Percentiles rank a stretch among this genome's conserved stretches.
phyloP scores from a whole-genome alignment of 805 yeast species.

The Aciculoconidium aculeatum region DNA sequence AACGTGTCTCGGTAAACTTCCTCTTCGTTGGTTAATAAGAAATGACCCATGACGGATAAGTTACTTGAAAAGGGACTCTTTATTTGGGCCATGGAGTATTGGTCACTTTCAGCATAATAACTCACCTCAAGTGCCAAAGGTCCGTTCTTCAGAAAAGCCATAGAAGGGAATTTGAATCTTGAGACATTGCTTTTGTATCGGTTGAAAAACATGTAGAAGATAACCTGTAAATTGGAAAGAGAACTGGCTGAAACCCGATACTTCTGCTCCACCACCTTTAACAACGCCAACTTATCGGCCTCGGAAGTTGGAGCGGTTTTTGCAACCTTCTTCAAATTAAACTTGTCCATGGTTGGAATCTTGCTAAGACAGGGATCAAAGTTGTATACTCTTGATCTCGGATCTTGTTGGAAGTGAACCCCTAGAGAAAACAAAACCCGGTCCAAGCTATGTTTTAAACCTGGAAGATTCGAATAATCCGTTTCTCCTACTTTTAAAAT shows the following conservation, averaged over 20 bases:
- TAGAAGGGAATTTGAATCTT: slow-evolving; percentile 21
- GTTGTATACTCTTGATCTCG: slow-evolving; percentile 68
- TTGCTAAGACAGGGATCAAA: slow-evolving; percentile 55
- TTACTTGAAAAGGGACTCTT: too few relatives aligned
- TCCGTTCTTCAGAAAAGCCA: slow-evolving; percentile 7
- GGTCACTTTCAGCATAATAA: slow-evolving; percentile 68
- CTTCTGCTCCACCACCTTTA: slow-evolving; percentile 40
- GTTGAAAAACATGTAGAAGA: slow-evolving; percentile 66
- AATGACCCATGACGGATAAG: slow-evolving; percentile 72
- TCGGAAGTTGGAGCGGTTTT: slow-evolving; percentile 62
- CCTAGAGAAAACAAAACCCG: slow-evolving; percentile 74
- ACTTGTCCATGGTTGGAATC: slow-evolving; percentile 59
- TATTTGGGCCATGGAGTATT: slow-evolving; percentile 58
- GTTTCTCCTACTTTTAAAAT: slow-evolving; percentile 15
- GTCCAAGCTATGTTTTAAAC: slow-evolving; percentile 59
- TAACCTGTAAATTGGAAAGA: slow-evolving; percentile 70
- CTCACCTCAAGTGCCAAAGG: slow-evolving; percentile 10
- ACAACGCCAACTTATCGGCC: slow-evolving; percentile 43
- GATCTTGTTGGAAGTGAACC: slow-evolving; percentile 74
- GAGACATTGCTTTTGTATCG: slow-evolving; percentile 20
- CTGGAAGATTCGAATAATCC: slow-evolving; percentile 39
- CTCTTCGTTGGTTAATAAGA: slow-evolving; percentile 59
- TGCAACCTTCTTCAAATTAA: slow-evolving; percentile 53
- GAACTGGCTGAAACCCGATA: slow-evolving; percentile 84
- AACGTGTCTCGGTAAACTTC: slow-evolving; percentile 37